Evolutionary conservation across 2,329 filamentous ascomycete genomes (phyloP), one percentile per base, ranked within the genome.

Genomic region (Diaporthe longicolla): DNA sequence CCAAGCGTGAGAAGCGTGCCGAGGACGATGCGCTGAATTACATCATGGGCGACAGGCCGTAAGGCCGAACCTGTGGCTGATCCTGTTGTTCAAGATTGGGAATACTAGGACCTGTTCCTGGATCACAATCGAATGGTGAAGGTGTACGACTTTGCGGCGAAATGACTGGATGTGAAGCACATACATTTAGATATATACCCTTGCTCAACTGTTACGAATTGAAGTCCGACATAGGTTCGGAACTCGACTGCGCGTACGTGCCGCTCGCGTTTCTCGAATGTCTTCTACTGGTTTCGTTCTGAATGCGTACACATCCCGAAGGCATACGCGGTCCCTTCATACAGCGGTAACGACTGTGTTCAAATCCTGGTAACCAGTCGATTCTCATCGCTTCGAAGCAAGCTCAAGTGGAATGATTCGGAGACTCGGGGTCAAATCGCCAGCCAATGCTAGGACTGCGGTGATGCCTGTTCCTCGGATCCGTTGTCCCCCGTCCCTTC

Each of bases 151-250:
- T 66, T 37, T 54, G 32, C 15, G 32, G 40, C 32, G 48, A 8
- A 40, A 13, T 17, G 32, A 40, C n/a, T 29, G 32, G 17, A 54
- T 29, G 15, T 45, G 15, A 54, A 24, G 9, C 32, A 29, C 4
- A 68, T 40, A 54, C 3, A 10, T 19, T 29, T 54, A 68, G n/a
- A 54, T 13, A 37, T 66, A 66, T 68, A 68, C 63, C 63, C 63
- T 48, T 54, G 29, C 63, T 54, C 45, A 68, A 9, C 21, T 40
- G 21, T n/a, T 26, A 40, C 0, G 32, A 63, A 24, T 35, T 45
- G 40, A 40, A 54, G 29, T 68, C 5, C 29, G 8, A 40, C 15
- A 13, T 54, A 13, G 1, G 21, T 68, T 54, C 11, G 26, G 7
- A n/a, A 29, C 24, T 50, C 13, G 26, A n/a, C n/a, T n/a, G n/a